Conservation (phyloP, 768 basidiomycete genomes). For the Suillus weaverae region DNA sequence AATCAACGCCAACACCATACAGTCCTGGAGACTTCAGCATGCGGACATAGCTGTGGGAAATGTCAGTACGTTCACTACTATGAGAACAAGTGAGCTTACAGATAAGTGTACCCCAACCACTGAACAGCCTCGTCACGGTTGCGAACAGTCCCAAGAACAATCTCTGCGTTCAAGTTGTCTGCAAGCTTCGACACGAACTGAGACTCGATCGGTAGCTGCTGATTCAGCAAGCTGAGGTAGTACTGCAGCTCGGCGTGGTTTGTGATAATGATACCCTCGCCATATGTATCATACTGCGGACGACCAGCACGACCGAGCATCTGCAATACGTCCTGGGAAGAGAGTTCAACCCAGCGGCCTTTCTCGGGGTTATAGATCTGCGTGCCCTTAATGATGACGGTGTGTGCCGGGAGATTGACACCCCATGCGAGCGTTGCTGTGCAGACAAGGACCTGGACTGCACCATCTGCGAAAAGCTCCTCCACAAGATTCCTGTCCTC, state of each 20-base stretch:
- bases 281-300: slow-evolving; percentile 95
- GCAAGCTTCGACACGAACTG: slow-evolving; percentile 92
- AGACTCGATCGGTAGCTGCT: slow-evolving; percentile 95
- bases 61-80: slow-evolving; percentile 6
- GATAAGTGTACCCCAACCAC: slow-evolving; percentile 94
- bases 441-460: slow-evolving; percentile 91
- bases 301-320: slow-evolving; percentile 98
- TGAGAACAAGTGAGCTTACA: slow-evolving; percentile 51
- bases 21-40: slow-evolving; percentile 89
- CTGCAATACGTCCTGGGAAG: slow-evolving; percentile 94
- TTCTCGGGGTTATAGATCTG: slow-evolving; percentile 99
- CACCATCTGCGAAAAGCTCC: slow-evolving; percentile 90
- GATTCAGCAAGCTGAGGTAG: slow-evolving; percentile 92
- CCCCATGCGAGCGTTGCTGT: slow-evolving; percentile 99
- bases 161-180: slow-evolving; percentile 96
- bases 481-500: slow-evolving; percentile 92
- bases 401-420: slow-evolving; percentile 96
- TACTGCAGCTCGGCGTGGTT: slow-evolving; percentile 97
- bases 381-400: slow-evolving; percentile 99
- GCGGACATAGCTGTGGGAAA: slow-evolving; percentile 68
- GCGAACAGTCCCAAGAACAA: slow-evolving; percentile 90
- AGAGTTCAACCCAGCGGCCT: slow-evolving; percentile 95
- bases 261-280: slow-evolving; percentile 98
- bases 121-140: slow-evolving; percentile 97
- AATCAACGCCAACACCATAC: slow-evolving; percentile 88